These are phyloP conservation scores for Amphichorda felina DNA, from an alignment of 2,329 filamentous ascomycete genomes.

Conservation along the genomic window DNA sequence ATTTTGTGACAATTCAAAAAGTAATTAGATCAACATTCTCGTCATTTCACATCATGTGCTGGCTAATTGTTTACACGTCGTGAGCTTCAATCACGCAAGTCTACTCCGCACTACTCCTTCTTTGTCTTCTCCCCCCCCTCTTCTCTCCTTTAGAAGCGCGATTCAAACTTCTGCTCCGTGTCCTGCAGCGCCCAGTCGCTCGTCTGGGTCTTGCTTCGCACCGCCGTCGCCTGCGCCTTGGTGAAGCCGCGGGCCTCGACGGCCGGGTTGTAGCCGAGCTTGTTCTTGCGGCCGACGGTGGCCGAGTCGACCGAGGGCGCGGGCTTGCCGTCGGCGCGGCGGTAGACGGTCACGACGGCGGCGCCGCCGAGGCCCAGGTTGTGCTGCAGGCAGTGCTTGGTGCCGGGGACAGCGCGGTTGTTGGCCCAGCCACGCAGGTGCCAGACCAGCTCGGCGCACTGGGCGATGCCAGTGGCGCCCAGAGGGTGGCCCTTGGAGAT, in stretches of 20 bases:
- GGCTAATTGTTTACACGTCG: too few species aligned
- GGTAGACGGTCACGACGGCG: slow-evolving; percentile 82
- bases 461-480: slow-evolving; percentile 86
- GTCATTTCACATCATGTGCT: too few species aligned
- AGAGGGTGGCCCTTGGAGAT: slow-evolving; percentile 96
- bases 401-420: slow-evolving; percentile 62
- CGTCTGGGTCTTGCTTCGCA: slow-evolving; percentile 54
- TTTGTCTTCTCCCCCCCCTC: too few species aligned
- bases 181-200: slow-evolving; percentile 73
- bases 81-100: too few species aligned
- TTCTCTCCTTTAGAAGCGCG: slow-evolving; percentile 16
- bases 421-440: slow-evolving; percentile 93
- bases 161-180: slow-evolving; percentile 25
- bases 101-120: too few species aligned
- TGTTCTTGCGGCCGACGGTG: slow-evolving; percentile 52
- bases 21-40: too few species aligned
- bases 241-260: slow-evolving; percentile 85
- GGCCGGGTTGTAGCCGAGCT: slow-evolving; percentile 84
- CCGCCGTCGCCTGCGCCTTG: slow-evolving; percentile 55
- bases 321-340: slow-evolving; percentile 63
- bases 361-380: slow-evolving; percentile 89
- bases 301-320: slow-evolving; percentile 48
- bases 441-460: slow-evolving; percentile 93
- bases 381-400: slow-evolving; percentile 71
- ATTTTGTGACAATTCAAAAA: too few species aligned